Base-by-base conservation (phyloP, 1,284 basidiomycete genomes). In the Athelia sp. region DNA sequence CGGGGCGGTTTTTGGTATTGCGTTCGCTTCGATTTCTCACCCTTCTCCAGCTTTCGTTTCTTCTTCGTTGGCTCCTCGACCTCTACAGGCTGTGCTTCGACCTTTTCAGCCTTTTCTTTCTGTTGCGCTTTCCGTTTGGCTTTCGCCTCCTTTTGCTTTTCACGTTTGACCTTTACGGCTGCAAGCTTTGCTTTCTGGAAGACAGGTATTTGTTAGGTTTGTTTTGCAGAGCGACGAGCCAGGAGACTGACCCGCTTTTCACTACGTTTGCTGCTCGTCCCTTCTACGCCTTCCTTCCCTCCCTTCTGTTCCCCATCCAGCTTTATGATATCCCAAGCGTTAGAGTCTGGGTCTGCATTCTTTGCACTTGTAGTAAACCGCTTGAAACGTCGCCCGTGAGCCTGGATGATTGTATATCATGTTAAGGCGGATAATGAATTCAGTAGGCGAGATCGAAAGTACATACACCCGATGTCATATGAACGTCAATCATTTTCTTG, bases 381-480 rank as follows among this genome's bases (percentile, higher is more conserved):
- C 31, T 74, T 73, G 40, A 78, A 69, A 19, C 81, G 78, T 40
- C 84, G 77, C 51, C 69, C 67, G 64, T 90, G 86, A 34, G 76
- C 78, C 84, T 87, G 58, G 35, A 34, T 47, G 43, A 43, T 66
- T 50, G 60, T 54, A 55, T 44, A 43, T 49, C 50, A 47, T 22
- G 50, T 43, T 48, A 19, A 26, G 42, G 44, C n/a, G n/a, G n/a
- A n/a, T n/a, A n/a, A n/a, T n/a, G n/a, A n/a, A 47, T 43, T 23
- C 19, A 35, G 36, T 40, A 8, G 15, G 36, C 56, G 52, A 50
- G 46, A 53, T 62, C 26, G 26, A 29, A 29, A 29, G 52, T 58
- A 81, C 86, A 66, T 74, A 84, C 90, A 61, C 77, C 80, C 46
- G 87, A 86, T 17, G 68, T 70, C 50, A 75, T 68, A 66, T 93